phyloP scores from a whole-genome alignment of 208 protist genomes.

The Trypanosoma congolense region DNA sequence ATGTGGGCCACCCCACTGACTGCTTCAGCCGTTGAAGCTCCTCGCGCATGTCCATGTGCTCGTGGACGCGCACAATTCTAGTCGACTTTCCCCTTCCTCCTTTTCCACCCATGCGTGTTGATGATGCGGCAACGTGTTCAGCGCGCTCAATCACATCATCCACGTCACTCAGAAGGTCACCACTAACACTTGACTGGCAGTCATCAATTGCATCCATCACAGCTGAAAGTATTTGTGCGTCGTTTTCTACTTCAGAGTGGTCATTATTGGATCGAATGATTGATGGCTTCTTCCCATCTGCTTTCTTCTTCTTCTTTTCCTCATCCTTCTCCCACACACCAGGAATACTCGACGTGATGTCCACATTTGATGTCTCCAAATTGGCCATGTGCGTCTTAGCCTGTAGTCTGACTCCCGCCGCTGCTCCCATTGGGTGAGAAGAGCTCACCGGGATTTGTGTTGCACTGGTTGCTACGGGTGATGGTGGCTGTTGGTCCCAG shows the following conservation, averaged over 20 bases:
- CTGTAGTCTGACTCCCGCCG: too few relatives aligned
- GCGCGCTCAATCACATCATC: constrained; percentile 45
- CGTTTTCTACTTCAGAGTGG: constrained; percentile 15
- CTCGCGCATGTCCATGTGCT: constrained; percentile 42
- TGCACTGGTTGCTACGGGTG: too few relatives aligned
- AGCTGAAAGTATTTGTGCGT: constrained; percentile 52
- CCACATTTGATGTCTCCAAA: too few relatives aligned
- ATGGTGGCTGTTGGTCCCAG: too few relatives aligned
- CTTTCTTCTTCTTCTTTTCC: too few relatives aligned
- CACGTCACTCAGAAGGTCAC: constrained; percentile 43
- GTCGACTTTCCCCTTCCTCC: too few relatives aligned
- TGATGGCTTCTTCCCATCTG: not conserved
- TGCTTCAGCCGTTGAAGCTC: constrained; percentile 25
- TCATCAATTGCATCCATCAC: constrained; percentile 53
- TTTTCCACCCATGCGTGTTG: constrained; percentile 7
- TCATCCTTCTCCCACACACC: too few relatives aligned
- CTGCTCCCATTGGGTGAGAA: too few relatives aligned
- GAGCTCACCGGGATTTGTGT: too few relatives aligned
- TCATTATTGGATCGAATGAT: not conserved
- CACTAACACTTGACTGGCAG: constrained; percentile 63
- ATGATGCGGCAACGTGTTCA: constrained; percentile 36
- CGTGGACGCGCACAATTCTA: constrained; percentile 54
- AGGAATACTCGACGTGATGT: too few relatives aligned
- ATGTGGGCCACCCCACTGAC: constrained; percentile 43
- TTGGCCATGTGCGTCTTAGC: too few relatives aligned